Evolutionary conservation across 768 basidiomycete genomes (phyloP).

Genomic region (Imleria badia): DNA sequence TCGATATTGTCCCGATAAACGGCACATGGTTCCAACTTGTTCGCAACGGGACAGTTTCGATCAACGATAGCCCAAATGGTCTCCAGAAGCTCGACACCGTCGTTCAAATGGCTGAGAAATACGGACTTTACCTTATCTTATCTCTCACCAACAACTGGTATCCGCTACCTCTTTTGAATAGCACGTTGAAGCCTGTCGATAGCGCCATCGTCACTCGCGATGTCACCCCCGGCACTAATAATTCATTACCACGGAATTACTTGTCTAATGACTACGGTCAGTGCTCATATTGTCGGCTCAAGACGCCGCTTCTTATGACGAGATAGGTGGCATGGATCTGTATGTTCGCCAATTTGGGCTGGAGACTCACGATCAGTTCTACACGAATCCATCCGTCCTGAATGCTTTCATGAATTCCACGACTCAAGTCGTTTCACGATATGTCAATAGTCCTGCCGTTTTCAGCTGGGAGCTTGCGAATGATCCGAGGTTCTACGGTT

Average conservation of each 20-base stretch:
- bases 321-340: slow-evolving; percentile 61
- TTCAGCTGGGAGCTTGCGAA: slow-evolving; percentile 65
- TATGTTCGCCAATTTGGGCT: slow-evolving; percentile 53
- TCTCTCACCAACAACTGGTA: slow-evolving; percentile 66
- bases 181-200: slow-evolving; percentile 1
- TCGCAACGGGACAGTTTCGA: slow-evolving; percentile 48
- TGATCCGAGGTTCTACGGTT: slow-evolving; percentile 50
- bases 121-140: slow-evolving; percentile 51
- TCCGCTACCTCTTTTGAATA: slow-evolving; percentile 38
- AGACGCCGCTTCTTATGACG: slow-evolving; percentile 2
- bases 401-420: slow-evolving; percentile 59
- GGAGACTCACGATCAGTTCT: slow-evolving; percentile 57
- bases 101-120: slow-evolving; percentile 51
- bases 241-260: slow-evolving; percentile 47
- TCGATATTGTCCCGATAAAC: slow-evolving; percentile 48
- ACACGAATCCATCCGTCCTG: slow-evolving; percentile 48
- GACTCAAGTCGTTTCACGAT: slow-evolving; percentile 52
- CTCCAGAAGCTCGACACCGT: slow-evolving; percentile 63
- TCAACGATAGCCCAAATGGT: slow-evolving; percentile 63
- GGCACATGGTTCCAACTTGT: slow-evolving; percentile 68
- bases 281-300: neutral
- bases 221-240: slow-evolving; percentile 35
- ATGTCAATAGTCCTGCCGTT: slow-evolving; percentile 50
- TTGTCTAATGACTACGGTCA: slow-evolving; percentile 64
- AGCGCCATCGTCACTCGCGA: slow-evolving; percentile 23